Percentiles rank a stretch among this genome's conserved stretches.
Conservation (phyloP, 345 rosid species). For the Eucalyptus viminalis region DNA sequence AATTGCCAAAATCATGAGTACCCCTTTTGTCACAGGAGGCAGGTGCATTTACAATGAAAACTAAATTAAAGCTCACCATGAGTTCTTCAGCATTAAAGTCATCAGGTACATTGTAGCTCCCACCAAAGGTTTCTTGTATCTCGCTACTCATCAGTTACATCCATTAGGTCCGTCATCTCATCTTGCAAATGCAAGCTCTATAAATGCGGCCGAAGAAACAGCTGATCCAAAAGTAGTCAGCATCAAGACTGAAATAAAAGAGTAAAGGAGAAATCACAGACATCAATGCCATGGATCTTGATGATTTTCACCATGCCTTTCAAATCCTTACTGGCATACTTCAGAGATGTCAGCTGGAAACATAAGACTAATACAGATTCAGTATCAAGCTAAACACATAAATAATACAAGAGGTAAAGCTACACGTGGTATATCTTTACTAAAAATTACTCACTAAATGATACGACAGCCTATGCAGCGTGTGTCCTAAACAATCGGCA, state of each 20-base stretch:
- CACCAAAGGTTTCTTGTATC: slow-evolving; percentile 81
- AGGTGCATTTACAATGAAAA: background rate
- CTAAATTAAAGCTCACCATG: slow-evolving; percentile 38
- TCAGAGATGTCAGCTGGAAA: slow-evolving; percentile 71
- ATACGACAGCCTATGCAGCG: background rate
- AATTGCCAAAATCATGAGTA: background rate
- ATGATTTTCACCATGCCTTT: slow-evolving; percentile 95
- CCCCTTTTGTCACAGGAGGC: background rate
- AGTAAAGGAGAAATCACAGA: slow-evolving; percentile 10
- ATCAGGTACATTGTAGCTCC: slow-evolving; percentile 81
- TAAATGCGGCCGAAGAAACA: background rate
- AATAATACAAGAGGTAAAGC: background rate
- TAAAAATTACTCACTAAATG: background rate
- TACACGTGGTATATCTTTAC: background rate
- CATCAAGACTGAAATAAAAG: background rate
- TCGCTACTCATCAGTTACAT: slow-evolving; percentile 44
- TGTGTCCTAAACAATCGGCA: background rate
- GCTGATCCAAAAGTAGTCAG: background rate
- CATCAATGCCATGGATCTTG: slow-evolving; percentile 84
- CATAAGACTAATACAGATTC: background rate
- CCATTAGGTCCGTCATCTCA: slow-evolving; percentile 92
- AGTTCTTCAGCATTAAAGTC: slow-evolving; percentile 92
- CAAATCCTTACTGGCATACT: slow-evolving; percentile 80
- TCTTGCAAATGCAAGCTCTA: slow-evolving; percentile 64
- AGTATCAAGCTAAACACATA: background rate